Percentiles rank a stretch among this genome's conserved stretches.
phyloP scores from a whole-genome alignment of 495 filamentous ascomycete genomes.

The Talaromyces thailandensis region DNA sequence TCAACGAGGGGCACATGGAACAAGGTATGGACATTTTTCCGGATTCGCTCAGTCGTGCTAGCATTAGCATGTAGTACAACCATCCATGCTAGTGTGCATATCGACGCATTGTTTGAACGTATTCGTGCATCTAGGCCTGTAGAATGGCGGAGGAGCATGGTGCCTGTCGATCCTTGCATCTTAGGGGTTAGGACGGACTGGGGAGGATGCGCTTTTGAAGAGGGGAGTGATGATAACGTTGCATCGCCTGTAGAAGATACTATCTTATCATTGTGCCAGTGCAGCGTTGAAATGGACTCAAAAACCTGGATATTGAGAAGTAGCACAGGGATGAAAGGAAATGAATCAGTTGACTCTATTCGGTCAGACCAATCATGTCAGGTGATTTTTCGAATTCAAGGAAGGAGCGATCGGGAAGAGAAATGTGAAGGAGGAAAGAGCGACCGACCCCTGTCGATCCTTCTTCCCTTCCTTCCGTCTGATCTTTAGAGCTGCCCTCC shows the following conservation, averaged over 20 bases:
- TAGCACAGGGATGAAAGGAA: background rate
- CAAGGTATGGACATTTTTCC: background rate
- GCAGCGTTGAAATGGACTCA: background rate
- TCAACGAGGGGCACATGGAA: background rate
- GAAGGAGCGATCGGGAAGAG: background rate
- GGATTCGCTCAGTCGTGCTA: background rate
- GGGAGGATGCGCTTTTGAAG: background rate
- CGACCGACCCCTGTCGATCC: background rate
- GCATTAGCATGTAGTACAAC: background rate
- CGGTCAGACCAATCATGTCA: background rate
- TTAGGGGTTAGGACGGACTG: background rate
- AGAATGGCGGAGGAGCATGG: background rate
- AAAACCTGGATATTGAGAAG: background rate
- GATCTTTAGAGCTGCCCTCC: no score
- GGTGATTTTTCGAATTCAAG: background rate
- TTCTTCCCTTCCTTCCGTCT: background rate
- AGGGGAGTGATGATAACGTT: background rate
- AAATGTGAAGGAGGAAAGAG: background rate
- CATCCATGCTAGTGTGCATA: background rate
- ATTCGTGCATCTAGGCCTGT: background rate
- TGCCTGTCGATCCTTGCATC: slow-evolving; percentile 8
- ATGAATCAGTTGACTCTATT: background rate
- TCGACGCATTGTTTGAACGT: background rate
- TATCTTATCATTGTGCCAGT: background rate
- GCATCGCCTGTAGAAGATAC: background rate